Percentiles rank a stretch among this genome's conserved stretches.
Evolutionary conservation across 306 rosid species (phyloP).

Genomic region (Gleditsia sinensis): DNA sequence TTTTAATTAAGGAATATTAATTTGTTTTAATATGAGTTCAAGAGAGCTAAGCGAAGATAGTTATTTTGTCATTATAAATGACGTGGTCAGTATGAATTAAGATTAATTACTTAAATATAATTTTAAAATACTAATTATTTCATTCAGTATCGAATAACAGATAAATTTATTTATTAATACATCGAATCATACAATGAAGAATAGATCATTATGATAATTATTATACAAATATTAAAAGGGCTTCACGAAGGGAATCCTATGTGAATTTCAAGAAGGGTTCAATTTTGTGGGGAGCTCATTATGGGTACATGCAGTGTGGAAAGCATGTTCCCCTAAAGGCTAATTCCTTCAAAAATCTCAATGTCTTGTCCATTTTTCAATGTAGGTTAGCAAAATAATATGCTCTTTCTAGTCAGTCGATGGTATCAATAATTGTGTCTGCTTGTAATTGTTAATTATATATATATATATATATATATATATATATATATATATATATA

Average conservation of each 20-base stretch:
- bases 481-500: too few species aligned
- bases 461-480: too few species aligned
- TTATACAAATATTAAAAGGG: background rate
- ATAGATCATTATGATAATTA: background rate
- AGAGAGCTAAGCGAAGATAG: slow-evolving; percentile 35
- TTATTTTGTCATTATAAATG: slow-evolving; percentile 42
- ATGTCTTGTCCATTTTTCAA: too few species aligned
- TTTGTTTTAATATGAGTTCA: slow-evolving; percentile 43
- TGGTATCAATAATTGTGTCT: background rate
- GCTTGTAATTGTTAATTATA: background rate
- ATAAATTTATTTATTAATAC: too few species aligned
- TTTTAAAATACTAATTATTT: too few species aligned
- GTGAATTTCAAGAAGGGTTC: background rate
- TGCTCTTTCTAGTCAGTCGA: background rate
- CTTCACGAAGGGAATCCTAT: slow-evolving; percentile 24
- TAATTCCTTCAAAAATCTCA: background rate
- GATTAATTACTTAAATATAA: slow-evolving; percentile 51
- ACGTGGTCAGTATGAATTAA: slow-evolving; percentile 43
- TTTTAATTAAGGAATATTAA: slow-evolving; percentile 29
- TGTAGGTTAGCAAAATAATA: too few species aligned
- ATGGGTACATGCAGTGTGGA: background rate
- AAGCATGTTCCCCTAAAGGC: slow-evolving; percentile 38
- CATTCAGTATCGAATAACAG: too few species aligned
- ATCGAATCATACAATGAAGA: too few species aligned
- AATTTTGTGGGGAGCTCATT: background rate